Base-by-base conservation (phyloP, 2,329 filamentous ascomycete genomes). In the Exophiala aquamarina region DNA sequence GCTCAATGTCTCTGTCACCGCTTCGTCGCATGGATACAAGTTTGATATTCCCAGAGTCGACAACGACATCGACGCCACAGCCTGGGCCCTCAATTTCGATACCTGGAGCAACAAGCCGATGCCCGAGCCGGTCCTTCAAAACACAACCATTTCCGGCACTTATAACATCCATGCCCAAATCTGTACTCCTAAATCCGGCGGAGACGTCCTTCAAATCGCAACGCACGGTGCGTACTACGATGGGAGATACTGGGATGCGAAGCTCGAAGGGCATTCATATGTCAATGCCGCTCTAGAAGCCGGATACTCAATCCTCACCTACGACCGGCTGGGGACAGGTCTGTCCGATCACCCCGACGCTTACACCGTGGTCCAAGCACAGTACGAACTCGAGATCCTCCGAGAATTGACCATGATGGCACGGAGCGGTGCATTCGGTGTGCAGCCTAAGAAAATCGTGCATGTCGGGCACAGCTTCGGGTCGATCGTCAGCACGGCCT, bases 231-330 rank as follows among this genome's bases (percentile, higher is more conserved):
- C 33, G 2, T 38, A 47, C 19, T 54, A 50, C 32, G 47, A 54
- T 21, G 36, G 43, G n/a, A 37, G 47, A 19, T 54, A 54, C 29
- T 54, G 47, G 50, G 42, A 70, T 51, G 68, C 66, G 62, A 66
- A 69, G 33, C 50, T 64, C 43, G 60, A 61, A 34, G 58, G 64
- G 21, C 61, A 67, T 49, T 69, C 65, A 7, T 70, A 66, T 46
- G 64, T 71, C 41, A 59, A 70, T 28, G 59, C 65, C 5, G 56
- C 62, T 9, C 57, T 68, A 29, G 56, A 51, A 15, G 60, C 59
- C 32, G 67, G 66, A 36, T 71, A 70, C 48, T 59, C 65, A n/a
- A 69, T 68, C 31, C 61, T 70, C 23, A 65, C 66, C 9, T 70
- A 69, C 44, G 66, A 70, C 54, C 64, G 67, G 15, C 54, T 69